These are phyloP conservation scores for Parathielavia hyrcaniae DNA, from an alignment of 495 filamentous ascomycete species.

Conservation along the genomic window DNA sequence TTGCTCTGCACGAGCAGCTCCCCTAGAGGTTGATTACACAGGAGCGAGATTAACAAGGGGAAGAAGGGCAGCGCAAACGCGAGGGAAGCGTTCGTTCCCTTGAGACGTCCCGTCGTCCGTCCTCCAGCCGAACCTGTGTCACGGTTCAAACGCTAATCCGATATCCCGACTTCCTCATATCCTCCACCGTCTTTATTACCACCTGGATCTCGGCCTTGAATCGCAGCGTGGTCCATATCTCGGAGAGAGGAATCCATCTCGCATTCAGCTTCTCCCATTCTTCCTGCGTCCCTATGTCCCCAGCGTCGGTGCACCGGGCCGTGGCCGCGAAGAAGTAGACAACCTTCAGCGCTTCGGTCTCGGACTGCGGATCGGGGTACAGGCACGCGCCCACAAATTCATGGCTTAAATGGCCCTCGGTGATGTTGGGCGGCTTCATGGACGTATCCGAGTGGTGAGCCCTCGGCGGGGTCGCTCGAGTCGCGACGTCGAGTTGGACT, in stretches of 20 bases:
- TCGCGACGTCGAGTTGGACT: constrained; percentile 34
- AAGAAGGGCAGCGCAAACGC: neutral
- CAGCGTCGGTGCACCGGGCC: constrained; percentile 24
- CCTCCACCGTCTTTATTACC: constrained; percentile 25
- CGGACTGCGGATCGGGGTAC: constrained; percentile 32
- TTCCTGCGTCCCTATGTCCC: constrained; percentile 27
- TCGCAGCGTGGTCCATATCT: constrained; percentile 21
- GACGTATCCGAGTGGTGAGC: neutral
- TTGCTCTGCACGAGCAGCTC: no score
- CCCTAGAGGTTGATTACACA: no score
- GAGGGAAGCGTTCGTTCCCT: neutral
- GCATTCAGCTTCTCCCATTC: constrained; percentile 28
- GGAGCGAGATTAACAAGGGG: no score
- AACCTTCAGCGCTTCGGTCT: constrained; percentile 24
- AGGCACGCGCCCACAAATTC: constrained; percentile 28
- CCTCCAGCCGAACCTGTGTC: neutral
- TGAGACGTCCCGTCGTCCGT: no score
- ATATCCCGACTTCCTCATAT: constrained; percentile 26
- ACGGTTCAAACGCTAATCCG: constrained; percentile 8
- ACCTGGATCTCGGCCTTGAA: constrained; percentile 26
- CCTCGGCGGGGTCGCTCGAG: constrained; percentile 28
- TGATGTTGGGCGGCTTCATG: constrained; percentile 24
- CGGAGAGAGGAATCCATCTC: constrained; percentile 25
- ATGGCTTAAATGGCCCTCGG: constrained; percentile 23
- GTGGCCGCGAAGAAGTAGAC: constrained; percentile 32